Evolutionary conservation across 768 basidiomycete genomes (phyloP).

Genomic region (Suillus decipiens): DNA sequence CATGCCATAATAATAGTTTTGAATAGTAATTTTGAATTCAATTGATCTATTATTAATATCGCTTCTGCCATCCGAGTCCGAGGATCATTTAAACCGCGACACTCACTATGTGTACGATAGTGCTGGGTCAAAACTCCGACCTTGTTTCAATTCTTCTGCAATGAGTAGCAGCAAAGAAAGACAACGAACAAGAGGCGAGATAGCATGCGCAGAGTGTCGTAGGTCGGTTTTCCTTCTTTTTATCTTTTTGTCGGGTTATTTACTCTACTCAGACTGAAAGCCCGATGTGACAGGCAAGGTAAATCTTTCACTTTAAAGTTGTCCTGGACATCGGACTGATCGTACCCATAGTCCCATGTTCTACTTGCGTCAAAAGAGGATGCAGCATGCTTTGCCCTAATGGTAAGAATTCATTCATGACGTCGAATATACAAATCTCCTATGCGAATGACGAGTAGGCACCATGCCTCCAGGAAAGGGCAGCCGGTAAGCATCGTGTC

Average conservation of each 20-base stretch:
- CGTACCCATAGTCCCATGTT: conserved; percentile 25
- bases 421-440: background rate
- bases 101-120: too few species aligned
- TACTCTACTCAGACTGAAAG: conserved; percentile 24
- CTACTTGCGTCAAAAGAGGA: conserved; percentile 54
- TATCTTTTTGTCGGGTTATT: background rate
- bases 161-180: conserved; percentile 24
- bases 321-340: conserved; percentile 21
- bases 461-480: conserved; percentile 58
- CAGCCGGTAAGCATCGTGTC: conserved; percentile 40
- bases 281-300: conserved; percentile 29
- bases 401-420: conserved; percentile 34
- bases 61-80: background rate
- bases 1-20: background rate
- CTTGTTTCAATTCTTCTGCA: background rate
- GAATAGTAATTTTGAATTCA: background rate
- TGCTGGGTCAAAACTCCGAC: background rate
- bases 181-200: conserved; percentile 28
- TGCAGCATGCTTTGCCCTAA: conserved; percentile 51
- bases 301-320: conserved; percentile 7
- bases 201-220: conserved; percentile 35
- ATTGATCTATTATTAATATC: conserved; percentile 1
- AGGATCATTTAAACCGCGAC: conserved; percentile 14
- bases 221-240: conserved; percentile 18
- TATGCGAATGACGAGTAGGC: conserved; percentile 31